Evolutionary conservation across 768 basidiomycete species (phyloP).

Genomic region (Epithele typhae): DNA sequence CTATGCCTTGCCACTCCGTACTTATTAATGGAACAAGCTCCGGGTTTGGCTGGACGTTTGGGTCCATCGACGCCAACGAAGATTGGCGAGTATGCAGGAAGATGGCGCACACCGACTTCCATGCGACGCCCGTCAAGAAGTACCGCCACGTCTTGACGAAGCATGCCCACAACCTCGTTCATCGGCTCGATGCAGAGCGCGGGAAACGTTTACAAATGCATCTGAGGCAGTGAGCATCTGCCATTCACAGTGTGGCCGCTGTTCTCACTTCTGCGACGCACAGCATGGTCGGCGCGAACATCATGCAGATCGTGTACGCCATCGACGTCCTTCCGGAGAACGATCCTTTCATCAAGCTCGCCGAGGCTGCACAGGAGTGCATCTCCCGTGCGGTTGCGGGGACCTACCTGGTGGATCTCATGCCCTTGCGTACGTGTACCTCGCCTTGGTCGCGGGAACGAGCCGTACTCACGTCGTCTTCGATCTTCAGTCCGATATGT

Average conservation of each 20-base stretch:
- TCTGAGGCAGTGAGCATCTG: slow-evolving; percentile 4
- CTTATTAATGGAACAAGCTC: background rate
- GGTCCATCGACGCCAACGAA: slow-evolving; percentile 7
- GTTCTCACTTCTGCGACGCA: background rate
- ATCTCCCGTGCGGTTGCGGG: slow-evolving; percentile 5
- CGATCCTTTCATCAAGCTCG: slow-evolving; percentile 17
- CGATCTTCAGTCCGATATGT: slow-evolving; percentile 17
- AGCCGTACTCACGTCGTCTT: background rate
- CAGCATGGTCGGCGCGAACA: slow-evolving; percentile 19
- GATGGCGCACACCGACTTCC: slow-evolving; percentile 9
- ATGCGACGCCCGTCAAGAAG: slow-evolving; percentile 2
- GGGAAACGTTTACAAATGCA: background rate
- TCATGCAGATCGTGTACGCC: slow-evolving; percentile 22
- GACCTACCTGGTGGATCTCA: slow-evolving; percentile 11
- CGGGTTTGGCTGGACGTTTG: slow-evolving; percentile 12
- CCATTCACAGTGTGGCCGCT: background rate
- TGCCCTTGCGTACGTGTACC: slow-evolving; percentile 15
- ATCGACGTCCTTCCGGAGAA: slow-evolving; percentile 17
- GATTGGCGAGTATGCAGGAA: slow-evolving; percentile 10
- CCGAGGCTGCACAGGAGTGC: slow-evolving; percentile 11
- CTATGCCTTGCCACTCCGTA: too few species aligned
- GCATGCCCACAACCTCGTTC: slow-evolving; percentile 2
- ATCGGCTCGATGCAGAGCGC: background rate
- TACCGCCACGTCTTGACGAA: slow-evolving; percentile 6
- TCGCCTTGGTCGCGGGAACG: background rate